A percentile compares a stretch with the other conserved stretches of the same genome.
phyloP scores from a whole-genome alignment of 352 stramenopile species.

The Peronospora farinosa region DNA sequence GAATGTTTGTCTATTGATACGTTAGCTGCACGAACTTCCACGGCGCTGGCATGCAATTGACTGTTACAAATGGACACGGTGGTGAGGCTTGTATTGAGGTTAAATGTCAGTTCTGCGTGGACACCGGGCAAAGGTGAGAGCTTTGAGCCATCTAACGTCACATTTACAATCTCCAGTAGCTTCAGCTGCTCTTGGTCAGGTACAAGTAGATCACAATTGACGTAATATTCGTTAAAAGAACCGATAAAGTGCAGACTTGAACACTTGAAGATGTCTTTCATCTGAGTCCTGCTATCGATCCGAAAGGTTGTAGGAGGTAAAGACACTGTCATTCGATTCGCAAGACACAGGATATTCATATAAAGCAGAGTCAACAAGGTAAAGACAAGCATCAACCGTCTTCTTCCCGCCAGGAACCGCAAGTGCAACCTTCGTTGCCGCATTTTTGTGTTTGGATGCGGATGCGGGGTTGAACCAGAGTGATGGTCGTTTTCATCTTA shows the following conservation, averaged over 20 bases:
- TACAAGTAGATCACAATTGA: conserved; percentile 50
- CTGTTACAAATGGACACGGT: conserved; percentile 44
- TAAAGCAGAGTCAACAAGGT: neutral
- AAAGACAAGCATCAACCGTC: conserved; percentile 3
- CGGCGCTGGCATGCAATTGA: conserved; percentile 45
- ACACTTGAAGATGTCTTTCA: conserved; percentile 64
- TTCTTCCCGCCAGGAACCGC: neutral
- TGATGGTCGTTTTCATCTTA: conserved; percentile 20
- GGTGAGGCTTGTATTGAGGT: conserved; percentile 29
- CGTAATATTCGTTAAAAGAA: conserved; percentile 81
- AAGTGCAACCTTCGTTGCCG: conserved; percentile 9
- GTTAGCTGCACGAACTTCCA: conserved; percentile 45
- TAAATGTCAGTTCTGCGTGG: conserved; percentile 49
- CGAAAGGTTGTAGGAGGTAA: conserved; percentile 28
- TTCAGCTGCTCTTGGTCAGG: conserved; percentile 26
- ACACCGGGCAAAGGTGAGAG: conserved; percentile 34
- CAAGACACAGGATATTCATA: conserved; percentile 2
- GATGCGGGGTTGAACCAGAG: conserved; percentile 3
- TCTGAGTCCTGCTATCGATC: conserved; percentile 47
- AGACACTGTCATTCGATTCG: neutral
- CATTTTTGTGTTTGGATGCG: conserved; percentile 10
- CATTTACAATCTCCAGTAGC: conserved; percentile 40
- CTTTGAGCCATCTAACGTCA: conserved; percentile 34
- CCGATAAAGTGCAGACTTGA: conserved; percentile 57
- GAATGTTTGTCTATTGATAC: conserved; percentile 43